These are phyloP conservation scores for Coemansia sp. DNA, from an alignment of 192 early-diverging fungal species.

Conservation along the genomic window DNA sequence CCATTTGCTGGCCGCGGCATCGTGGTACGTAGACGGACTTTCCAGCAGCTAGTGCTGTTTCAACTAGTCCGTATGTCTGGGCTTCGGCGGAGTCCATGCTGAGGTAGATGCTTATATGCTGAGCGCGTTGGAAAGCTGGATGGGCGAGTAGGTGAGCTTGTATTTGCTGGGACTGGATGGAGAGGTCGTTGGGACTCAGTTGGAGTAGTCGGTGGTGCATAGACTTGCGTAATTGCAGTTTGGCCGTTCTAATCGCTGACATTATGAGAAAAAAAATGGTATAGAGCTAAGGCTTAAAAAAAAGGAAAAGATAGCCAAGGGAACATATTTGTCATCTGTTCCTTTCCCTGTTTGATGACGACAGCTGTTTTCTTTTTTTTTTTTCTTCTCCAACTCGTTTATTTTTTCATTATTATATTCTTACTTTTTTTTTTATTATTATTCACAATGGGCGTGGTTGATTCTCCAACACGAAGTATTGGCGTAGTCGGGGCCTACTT, in stretches of 20 bases:
- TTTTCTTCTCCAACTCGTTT: not conserved
- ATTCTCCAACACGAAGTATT: slow-evolving; percentile 1
- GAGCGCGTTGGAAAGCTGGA: slow-evolving; percentile 10
- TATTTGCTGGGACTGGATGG: slow-evolving; percentile 11
- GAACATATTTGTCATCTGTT: not conserved
- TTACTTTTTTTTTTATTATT: slow-evolving; percentile 1
- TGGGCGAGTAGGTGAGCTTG: slow-evolving; percentile 2
- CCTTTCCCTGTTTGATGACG: not conserved
- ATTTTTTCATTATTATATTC: not conserved
- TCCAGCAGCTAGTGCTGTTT: slow-evolving; percentile 9
- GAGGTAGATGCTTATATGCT: slow-evolving; percentile 43
- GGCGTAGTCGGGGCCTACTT: slow-evolving; percentile 38
- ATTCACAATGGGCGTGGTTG: slow-evolving; percentile 6
- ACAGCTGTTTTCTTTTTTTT: not conserved
- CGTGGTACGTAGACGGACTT: slow-evolving; percentile 45
- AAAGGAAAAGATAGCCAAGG: not conserved
- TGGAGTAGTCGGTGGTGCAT: slow-evolving; percentile 22
- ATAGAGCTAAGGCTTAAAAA: not conserved
- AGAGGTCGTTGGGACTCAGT: slow-evolving; percentile 2
- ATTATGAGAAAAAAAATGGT: not conserved
- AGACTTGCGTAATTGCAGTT: slow-evolving; percentile 26
- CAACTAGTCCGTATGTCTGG: slow-evolving; percentile 22
- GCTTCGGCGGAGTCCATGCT: slow-evolving; percentile 33
- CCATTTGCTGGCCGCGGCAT: slow-evolving; percentile 22
- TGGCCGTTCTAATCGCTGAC: slow-evolving; percentile 15